Evolutionary conservation across 1,139 yeast genomes (phyloP).

Genomic region (Blastobotrys persicus): DNA sequence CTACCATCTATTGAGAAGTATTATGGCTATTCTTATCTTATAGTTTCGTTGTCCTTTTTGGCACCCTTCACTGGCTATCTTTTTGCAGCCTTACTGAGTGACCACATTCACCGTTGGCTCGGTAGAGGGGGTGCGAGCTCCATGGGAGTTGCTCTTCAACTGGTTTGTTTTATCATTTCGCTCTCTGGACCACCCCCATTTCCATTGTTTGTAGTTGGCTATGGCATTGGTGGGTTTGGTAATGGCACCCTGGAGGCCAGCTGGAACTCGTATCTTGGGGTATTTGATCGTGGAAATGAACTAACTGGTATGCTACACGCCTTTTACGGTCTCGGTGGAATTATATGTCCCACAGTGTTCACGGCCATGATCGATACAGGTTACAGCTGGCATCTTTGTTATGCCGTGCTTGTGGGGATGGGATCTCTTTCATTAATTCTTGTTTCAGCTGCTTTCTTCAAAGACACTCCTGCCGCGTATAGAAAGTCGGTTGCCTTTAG

Average conservation of each 20-base stretch:
- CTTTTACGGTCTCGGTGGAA: constrained; percentile 62
- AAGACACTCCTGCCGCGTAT: constrained; percentile 24
- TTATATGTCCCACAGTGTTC: constrained; percentile 56
- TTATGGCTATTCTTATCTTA: constrained; percentile 29
- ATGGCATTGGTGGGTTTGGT: constrained; percentile 60
- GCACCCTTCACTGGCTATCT: constrained; percentile 39
- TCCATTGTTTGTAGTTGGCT: constrained; percentile 48
- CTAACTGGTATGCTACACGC: constrained; percentile 58
- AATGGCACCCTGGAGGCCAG: constrained; percentile 55
- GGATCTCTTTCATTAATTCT: constrained; percentile 38
- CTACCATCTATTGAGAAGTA: constrained; percentile 31
- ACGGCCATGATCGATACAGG: constrained; percentile 52
- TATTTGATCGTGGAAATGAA: constrained; percentile 48
- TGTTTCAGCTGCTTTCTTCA: constrained; percentile 34
- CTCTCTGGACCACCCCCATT: constrained; percentile 43
- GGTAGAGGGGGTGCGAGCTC: constrained; percentile 44
- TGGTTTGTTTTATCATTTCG: constrained; percentile 45
- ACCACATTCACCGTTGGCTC: constrained; percentile 40
- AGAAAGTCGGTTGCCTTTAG: constrained; percentile 14
- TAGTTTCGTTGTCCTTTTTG: constrained; percentile 33
- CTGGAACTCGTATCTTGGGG: constrained; percentile 53
- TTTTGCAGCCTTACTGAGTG: constrained; percentile 38
- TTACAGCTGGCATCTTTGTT: constrained; percentile 53
- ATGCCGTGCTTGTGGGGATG: constrained; percentile 46
- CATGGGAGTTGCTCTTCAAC: constrained; percentile 40